Evolutionary conservation across 805 yeast species (phyloP), one percentile per base, ranked within the genome.

Genomic region (Metschnikowia rubicola): DNA sequence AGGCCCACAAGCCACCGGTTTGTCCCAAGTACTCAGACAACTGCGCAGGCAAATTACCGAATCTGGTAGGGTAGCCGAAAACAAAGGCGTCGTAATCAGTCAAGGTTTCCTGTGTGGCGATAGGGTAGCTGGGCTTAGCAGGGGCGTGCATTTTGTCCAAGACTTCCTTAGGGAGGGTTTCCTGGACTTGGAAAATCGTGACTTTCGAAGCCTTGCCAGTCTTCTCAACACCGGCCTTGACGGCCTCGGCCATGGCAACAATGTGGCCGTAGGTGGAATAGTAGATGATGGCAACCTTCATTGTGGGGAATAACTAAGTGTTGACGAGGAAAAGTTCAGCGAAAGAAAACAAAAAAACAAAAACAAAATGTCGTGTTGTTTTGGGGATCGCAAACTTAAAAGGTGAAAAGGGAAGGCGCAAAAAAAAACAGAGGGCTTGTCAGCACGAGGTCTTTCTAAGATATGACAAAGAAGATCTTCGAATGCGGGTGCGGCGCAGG

Each of bases 61-160:
- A 89, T 70, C 96, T 81, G 46, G 96, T 86, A 60, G 96, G 95
- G 57, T 86, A 66, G 63, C 96, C 97, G 58, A 89, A 86, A 55
- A 90, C 55, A 71, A 85, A 80, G 39, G 91, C 96, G 62, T 90
- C 96, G 73, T 83, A 86, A 53, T 75, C 70, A 3, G 68, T 62
- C 55, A 89, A 73, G 15, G 80, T 76, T 17, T 79, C 85, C 9
- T 66, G 58, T 12, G 86, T 74, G 43, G 88, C 88, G 59, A 79
- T 70, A 55, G 94, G 91, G 65, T 67, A 66, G 52, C 60, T 57
- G 32, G 85, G 81, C 64, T 81, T 81, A 11, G 76, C 63, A 35
- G 89, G 84, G 17, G 94, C 96, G 58, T 81, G 78, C 73, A 89
- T 65, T 60, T 72, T 66, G 39, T 66, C 63, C 53, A 89, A 75